Evolutionary conservation across 1,139 yeast species (phyloP).

Genomic region (Yamadazyma epiphylla): DNA sequence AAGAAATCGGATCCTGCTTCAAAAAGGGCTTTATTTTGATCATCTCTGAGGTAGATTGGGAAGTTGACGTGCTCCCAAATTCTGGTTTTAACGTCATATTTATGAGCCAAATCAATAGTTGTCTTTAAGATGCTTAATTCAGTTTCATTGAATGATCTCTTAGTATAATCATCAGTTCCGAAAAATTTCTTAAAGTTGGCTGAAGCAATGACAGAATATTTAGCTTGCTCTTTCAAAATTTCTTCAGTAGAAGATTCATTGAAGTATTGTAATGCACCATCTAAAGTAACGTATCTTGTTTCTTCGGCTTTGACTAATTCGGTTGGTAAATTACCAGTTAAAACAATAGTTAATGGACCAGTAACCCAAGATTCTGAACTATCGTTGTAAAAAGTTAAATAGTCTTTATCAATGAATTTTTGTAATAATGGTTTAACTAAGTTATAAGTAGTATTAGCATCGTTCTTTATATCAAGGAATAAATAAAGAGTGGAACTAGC

Average conservation of each 20-base stretch:
- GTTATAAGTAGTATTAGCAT: constrained; percentile 28
- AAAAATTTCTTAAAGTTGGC: constrained; percentile 26
- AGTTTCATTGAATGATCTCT: constrained; percentile 17
- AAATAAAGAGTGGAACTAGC: constrained; percentile 37
- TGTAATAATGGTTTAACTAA: constrained; percentile 27
- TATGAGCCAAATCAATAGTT: constrained; percentile 27
- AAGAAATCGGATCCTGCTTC: constrained; percentile 32
- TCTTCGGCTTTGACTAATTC: constrained; percentile 26
- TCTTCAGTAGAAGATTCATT: constrained; percentile 11
- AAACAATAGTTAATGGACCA: constrained; percentile 38
- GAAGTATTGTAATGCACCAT: constrained; percentile 31
- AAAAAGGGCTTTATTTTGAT: constrained; percentile 26
- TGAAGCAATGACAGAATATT: constrained; percentile 34
- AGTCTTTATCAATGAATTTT: constrained; percentile 31
- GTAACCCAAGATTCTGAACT: constrained; percentile 18
- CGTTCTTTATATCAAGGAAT: constrained; percentile 40
- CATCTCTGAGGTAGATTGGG: constrained; percentile 29
- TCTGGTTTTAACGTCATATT: constrained; percentile 33
- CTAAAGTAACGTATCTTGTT: constrained; percentile 29
- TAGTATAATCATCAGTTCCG: constrained; percentile 15
- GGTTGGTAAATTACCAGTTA: constrained; percentile 40
- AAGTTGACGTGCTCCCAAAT: constrained; percentile 42
- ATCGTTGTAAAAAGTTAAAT: constrained; percentile 30
- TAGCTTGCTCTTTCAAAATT: constrained; percentile 19
- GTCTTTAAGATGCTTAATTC: constrained; percentile 18